Conservation (phyloP, 345 rosid species). For the Brassica rapa region DNA sequence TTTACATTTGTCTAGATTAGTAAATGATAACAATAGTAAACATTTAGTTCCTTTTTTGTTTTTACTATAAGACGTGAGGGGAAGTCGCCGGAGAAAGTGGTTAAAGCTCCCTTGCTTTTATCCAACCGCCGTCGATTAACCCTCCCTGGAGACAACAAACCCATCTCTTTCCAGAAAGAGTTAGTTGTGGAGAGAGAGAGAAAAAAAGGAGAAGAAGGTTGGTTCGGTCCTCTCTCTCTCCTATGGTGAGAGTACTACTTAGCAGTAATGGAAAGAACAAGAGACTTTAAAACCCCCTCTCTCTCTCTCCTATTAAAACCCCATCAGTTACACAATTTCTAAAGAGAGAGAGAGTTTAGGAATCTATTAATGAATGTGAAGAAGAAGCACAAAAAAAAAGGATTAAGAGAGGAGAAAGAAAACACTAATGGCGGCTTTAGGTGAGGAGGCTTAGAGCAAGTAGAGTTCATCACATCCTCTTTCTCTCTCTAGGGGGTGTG, state of each 20-base stretch:
- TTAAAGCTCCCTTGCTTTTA: constrained; percentile 25
- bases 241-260: constrained; percentile 42
- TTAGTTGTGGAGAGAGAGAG: constrained; percentile 35
- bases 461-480: constrained; percentile 22
- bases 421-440: constrained; percentile 43
- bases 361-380: constrained; percentile 45
- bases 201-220: constrained; percentile 31
- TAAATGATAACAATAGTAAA: too few species aligned
- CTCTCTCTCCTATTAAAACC: constrained; percentile 38
- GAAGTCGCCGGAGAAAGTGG: constrained; percentile 38
- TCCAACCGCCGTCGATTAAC: constrained; percentile 16
- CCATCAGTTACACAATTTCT: constrained; percentile 43
- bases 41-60: too few species aligned
- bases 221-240: constrained; percentile 29
- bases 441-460: constrained; percentile 23
- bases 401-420: background rate
- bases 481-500: constrained; percentile 31
- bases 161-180: constrained; percentile 17
- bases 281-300: constrained; percentile 35
- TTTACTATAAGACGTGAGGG: constrained; percentile 21
- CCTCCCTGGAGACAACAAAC: constrained; percentile 25
- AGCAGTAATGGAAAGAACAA: constrained; percentile 43
- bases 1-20: too few species aligned
- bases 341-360: constrained; percentile 14
- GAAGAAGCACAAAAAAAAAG: background rate